Base-by-base conservation (phyloP, 768 basidiomycete genomes). In the Tulasnella sp. region DNA sequence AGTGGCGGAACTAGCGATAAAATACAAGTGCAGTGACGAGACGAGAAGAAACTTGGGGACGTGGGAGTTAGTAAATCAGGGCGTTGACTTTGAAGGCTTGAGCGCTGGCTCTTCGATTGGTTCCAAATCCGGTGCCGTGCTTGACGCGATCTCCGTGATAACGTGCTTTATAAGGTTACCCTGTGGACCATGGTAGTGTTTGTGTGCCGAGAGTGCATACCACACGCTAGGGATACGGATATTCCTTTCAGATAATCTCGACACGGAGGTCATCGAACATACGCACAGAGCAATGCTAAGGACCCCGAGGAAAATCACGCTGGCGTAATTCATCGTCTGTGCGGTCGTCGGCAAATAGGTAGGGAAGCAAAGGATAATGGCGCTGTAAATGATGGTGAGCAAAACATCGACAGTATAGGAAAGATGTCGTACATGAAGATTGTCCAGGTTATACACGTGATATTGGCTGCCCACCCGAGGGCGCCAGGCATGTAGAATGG, bases 261-360 rank as follows among this genome's bases (percentile, higher is more conserved):
- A n/a, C n/a, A n/a, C n/a, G 23, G 1, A 3, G n/a, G 31, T 11
- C 17, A 14, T 9, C 29, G 32, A 19, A 21, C 1, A 11, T 14
- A 48, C 55, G 7, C n/a, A 57, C 55, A 57, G 41, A 32, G 55
- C 55, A 23, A 57, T 41, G 17, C 42, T 45, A 31, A 53, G 7
- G 4, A 54, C 31, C 40, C 42, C 39, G 17, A 27, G 39, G 19
- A 31, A 23, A 70, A 75, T 63, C 58, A 83, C 84, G 29, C 82
- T 77, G n/a, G 83, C 82, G 63, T 88, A 88, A 66, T 88, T 87
- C 84, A 88, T 86, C 58, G 81, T 86, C 29, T 74, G 65, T 36
- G 68, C 63, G n/a, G 82, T 85, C 15, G 87, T 82, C 2, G 88
- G 86, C 39, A 73, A 68, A 40, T 77, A 65, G 4, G 79, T 84